These are phyloP conservation scores for Fusarium tupiense DNA, from an alignment of 2,329 filamentous ascomycete species.

Conservation along the genomic window DNA sequence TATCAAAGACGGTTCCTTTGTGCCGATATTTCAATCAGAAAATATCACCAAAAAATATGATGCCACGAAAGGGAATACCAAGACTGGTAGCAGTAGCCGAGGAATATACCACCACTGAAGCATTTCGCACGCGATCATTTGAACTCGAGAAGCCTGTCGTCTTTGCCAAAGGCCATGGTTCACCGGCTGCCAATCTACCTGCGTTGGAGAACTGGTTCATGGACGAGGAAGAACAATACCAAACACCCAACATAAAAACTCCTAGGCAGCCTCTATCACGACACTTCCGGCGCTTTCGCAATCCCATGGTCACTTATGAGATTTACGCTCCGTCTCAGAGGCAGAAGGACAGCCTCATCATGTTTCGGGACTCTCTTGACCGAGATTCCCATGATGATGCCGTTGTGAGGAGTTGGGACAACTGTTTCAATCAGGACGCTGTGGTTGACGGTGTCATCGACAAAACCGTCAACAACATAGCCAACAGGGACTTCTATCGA, in stretches of 20 bases:
- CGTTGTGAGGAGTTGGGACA: conserved; percentile 46
- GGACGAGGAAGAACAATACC: background rate
- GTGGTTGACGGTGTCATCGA: background rate
- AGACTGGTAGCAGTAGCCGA: background rate
- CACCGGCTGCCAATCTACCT: conserved; percentile 54
- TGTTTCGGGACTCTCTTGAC: conserved; percentile 44
- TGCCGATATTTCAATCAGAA: background rate
- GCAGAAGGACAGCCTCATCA: conserved; percentile 26
- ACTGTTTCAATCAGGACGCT: conserved; percentile 28
- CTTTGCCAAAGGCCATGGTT: conserved; percentile 57
- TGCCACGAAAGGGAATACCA: background rate
- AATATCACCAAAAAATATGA: background rate
- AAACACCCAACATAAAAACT: background rate
- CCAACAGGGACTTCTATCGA: conserved; percentile 58
- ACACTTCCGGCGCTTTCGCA: conserved; percentile 46
- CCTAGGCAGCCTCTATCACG: conserved; percentile 30
- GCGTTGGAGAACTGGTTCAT: conserved; percentile 70
- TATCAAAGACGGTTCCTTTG: conserved; percentile 14
- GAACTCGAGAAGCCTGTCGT: conserved; percentile 59
- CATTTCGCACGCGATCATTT: conserved; percentile 66
- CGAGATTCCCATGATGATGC: conserved; percentile 44
- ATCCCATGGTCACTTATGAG: conserved; percentile 53
- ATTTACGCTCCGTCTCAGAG: conserved; percentile 43
- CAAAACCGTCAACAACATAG: background rate
- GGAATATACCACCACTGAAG: conserved; percentile 46